Conservation (phyloP, 441 rosid genomes). For the Iberis amara region DNA sequence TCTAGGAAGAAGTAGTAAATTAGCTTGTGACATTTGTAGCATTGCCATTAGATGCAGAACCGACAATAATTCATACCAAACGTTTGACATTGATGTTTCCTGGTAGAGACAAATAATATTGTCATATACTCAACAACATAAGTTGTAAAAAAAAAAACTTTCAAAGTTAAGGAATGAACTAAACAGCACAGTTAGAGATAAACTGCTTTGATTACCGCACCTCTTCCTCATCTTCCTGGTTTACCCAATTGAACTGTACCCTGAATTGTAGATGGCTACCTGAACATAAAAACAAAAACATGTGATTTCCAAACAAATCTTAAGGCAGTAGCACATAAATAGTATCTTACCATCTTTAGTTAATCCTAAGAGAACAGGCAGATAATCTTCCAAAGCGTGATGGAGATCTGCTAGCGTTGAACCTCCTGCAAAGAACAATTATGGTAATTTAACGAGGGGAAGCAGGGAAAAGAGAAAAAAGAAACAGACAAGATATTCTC, state of each 20-base stretch:
- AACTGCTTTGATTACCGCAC: conserved; percentile 35
- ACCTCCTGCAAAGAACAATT: conserved; percentile 54
- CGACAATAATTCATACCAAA: conserved; percentile 93
- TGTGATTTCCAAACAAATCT: conserved; percentile 25
- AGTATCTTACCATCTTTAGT: conserved; percentile 65
- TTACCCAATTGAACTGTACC: conserved; percentile 83
- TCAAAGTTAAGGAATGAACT: background rate
- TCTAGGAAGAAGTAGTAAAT: conserved; percentile 83
- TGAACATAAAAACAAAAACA: conserved; percentile 23
- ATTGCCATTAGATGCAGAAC: conserved; percentile 98
- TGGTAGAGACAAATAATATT: conserved; percentile 36
- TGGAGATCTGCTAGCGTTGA: conserved; percentile 94
- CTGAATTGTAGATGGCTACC: conserved; percentile 67
- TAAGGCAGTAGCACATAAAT: conserved; percentile 5
- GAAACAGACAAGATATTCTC: conserved; percentile 21
- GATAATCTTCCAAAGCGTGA: conserved; percentile 93
- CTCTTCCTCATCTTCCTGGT: conserved; percentile 92
- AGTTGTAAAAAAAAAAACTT: background rate
- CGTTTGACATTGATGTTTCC: conserved; percentile 82
- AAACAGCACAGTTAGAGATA: conserved; percentile 15
- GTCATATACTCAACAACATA: conserved; percentile 19
- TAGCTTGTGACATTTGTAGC: conserved; percentile 80
- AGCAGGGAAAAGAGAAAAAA: conserved; percentile 1
- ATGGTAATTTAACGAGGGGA: conserved; percentile 7
- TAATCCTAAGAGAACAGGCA: conserved; percentile 86